Evolutionary conservation across 768 basidiomycete genomes (phyloP), one percentile per base, ranked within the genome.

Genomic region (Mycena galericulata): DNA sequence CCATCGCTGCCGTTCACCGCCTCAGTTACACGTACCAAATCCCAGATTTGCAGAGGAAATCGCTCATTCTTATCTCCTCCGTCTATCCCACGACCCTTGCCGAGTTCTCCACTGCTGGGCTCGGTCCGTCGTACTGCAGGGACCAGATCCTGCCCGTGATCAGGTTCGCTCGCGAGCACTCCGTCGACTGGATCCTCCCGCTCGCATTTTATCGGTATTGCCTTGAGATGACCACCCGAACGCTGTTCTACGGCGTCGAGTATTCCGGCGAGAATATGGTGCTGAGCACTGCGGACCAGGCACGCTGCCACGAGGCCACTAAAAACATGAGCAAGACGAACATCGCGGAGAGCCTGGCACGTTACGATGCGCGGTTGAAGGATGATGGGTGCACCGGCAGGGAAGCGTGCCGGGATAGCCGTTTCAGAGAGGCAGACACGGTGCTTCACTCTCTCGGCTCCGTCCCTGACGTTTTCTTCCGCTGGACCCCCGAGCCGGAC

Each of bases 161-260:
- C 14, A 47, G 34, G 8, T 36, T 65, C 22, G 55, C 64, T 0
- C 64, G 64, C 38, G 40, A 40, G 20, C 46, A 50, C 40, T 10
- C 11, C 4, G 20, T 56, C 14, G 49, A 50, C n/a, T 65, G 64
- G 56, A 65, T 65, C n/a, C 56, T 65, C 24, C 64, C 64, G 4
- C 50, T 60, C 41, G 58, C 65, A 0, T 40, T 59, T 41, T 67
- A 67, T 14, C 40, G 65, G 0, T 67, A 43, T 7, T n/a, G n/a
- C n/a, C n/a, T n/a, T n/a, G n/a, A n/a, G n/a, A n/a, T n/a, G n/a
- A n/a, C n/a, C n/a, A n/a, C n/a, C n/a, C n/a, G n/a, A n/a, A n/a
- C n/a, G n/a, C n/a, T n/a, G n/a, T n/a, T n/a, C n/a, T n/a, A n/a
- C 20, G 57, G 50, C n/a, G 29, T 67, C 6, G 65, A 67, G n/a